phyloP scores from a whole-genome alignment of 352 stramenopile species.

The Pythium angustatum region DNA sequence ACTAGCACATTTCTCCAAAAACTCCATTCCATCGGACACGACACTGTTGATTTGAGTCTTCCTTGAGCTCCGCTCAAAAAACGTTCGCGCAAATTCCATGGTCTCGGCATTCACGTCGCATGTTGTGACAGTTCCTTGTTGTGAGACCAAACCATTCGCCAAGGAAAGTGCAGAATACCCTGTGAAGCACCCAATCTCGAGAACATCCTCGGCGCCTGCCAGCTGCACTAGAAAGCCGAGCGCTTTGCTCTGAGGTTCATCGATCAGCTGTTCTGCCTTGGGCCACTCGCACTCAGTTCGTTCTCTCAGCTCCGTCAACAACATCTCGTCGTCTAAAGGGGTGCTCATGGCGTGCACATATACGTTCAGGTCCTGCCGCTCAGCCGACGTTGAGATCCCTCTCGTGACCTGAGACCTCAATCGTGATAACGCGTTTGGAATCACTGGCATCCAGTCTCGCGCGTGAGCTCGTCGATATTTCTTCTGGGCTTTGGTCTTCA shows the following conservation, averaged over 20 bases:
- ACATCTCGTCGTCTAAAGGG: constrained; percentile 22
- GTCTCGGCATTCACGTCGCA: constrained; percentile 59
- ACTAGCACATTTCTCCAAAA: constrained; percentile 32
- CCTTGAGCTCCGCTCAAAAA: constrained; percentile 48
- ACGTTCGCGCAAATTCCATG: constrained; percentile 49
- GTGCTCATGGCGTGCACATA: constrained; percentile 30
- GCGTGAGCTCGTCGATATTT: constrained; percentile 13
- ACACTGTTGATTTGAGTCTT: constrained; percentile 40
- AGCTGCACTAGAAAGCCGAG: constrained; percentile 80
- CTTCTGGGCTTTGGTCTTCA: background rate
- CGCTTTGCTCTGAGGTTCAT: constrained; percentile 59
- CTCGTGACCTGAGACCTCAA: background rate
- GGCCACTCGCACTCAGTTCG: constrained; percentile 41
- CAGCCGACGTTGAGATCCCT: constrained; percentile 1
- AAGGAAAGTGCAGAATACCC: constrained; percentile 92
- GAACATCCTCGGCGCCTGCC: constrained; percentile 61
- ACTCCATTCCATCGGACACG: constrained; percentile 45
- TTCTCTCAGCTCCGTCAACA: constrained; percentile 46
- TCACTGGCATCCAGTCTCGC: background rate
- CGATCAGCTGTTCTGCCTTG: constrained; percentile 61
- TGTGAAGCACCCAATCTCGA: constrained; percentile 95
- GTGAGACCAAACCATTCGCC: constrained; percentile 40
- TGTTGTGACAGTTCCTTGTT: constrained; percentile 41
- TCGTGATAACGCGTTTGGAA: constrained; percentile 14
- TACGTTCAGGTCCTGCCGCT: constrained; percentile 19